Conservation (phyloP, 192 early-diverging fungal genomes). For the Chytriomyces confervae region DNA sequence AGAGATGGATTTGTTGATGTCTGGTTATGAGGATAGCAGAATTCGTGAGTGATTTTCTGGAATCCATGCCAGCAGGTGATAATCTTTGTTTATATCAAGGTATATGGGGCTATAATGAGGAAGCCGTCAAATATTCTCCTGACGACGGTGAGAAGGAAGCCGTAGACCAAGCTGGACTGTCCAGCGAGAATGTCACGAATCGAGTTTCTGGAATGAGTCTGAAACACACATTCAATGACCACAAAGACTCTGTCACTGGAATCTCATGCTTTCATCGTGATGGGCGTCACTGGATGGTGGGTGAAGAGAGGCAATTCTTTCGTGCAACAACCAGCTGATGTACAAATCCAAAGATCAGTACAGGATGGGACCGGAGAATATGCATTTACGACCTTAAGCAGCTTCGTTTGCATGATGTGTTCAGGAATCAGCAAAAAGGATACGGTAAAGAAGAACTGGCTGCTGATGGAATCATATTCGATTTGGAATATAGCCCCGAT, state of each 20-base stretch:
- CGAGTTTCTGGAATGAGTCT: constrained; percentile 63
- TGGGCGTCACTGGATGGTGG: constrained; percentile 58
- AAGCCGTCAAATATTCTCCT: constrained; percentile 49
- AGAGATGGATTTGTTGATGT: constrained; percentile 58
- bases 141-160: constrained; percentile 40
- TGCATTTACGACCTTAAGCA: constrained; percentile 57
- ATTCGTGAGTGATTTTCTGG: constrained; percentile 47
- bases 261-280: constrained; percentile 53
- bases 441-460: constrained; percentile 60
- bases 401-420: constrained; percentile 51
- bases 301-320: not conserved
- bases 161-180: constrained; percentile 4
- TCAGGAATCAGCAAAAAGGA: constrained; percentile 42
- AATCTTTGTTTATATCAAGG: constrained; percentile 27
- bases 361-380: constrained; percentile 65
- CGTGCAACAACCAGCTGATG: not conserved
- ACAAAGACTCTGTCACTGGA: constrained; percentile 59
- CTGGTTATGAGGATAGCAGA: constrained; percentile 60
- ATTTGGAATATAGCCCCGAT: constrained; percentile 56
- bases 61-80: not conserved
- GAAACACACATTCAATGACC: constrained; percentile 55
- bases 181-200: constrained; percentile 54
- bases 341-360: constrained; percentile 40
- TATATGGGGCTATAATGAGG: constrained; percentile 67
- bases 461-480: constrained; percentile 64